A percentile compares a stretch with the other conserved stretches of the same genome.
phyloP scores from a whole-genome alignment of 768 basidiomycete species.

The Leccinellum albellum region DNA sequence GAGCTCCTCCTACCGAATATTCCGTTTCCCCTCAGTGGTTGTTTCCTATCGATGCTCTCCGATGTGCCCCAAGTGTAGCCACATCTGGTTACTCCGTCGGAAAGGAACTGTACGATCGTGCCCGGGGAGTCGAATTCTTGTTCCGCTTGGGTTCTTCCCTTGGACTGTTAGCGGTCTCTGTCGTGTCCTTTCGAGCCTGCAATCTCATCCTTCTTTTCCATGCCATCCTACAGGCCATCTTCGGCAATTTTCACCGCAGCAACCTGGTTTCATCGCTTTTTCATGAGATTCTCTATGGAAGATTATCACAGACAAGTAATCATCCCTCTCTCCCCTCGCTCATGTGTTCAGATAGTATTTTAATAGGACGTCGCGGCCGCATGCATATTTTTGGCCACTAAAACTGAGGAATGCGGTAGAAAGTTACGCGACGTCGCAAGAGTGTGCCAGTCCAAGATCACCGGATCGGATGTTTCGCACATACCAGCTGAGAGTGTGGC shows the following conservation, averaged over 20 bases:
- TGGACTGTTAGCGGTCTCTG: conserved; percentile 54
- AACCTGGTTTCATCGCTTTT: conserved; percentile 89
- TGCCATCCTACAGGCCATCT: conserved; percentile 51
- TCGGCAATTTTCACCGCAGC: conserved; percentile 84
- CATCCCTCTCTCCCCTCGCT: conserved; percentile 4
- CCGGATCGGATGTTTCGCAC: conserved; percentile 48
- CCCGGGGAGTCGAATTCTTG: conserved; percentile 80
- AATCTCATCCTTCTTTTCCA: conserved; percentile 10
- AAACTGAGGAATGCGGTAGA: conserved; percentile 85
- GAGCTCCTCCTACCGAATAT: conserved; percentile 21
- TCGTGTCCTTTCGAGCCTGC: conserved; percentile 4
- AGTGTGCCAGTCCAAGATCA: conserved; percentile 67
- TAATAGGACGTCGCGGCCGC: conserved; percentile 77
- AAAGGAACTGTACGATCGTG: conserved; percentile 74
- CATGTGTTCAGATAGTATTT: conserved; percentile 7
- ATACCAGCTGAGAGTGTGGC: conserved; percentile 67
- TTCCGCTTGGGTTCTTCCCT: conserved; percentile 79
- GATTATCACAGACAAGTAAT: conserved; percentile 72
- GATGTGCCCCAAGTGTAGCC: conserved; percentile 53
- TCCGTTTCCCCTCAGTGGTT: conserved; percentile 59
- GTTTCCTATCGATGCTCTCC: conserved; percentile 58
- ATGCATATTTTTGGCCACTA: conserved; percentile 87
- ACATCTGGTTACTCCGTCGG: conserved; percentile 46
- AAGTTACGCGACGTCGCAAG: conserved; percentile 83
- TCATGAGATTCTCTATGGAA: conserved; percentile 81